Evolutionary conservation across 2,329 filamentous ascomycete species (phyloP).

Genomic region (Alternaria hordeiaustralica): DNA sequence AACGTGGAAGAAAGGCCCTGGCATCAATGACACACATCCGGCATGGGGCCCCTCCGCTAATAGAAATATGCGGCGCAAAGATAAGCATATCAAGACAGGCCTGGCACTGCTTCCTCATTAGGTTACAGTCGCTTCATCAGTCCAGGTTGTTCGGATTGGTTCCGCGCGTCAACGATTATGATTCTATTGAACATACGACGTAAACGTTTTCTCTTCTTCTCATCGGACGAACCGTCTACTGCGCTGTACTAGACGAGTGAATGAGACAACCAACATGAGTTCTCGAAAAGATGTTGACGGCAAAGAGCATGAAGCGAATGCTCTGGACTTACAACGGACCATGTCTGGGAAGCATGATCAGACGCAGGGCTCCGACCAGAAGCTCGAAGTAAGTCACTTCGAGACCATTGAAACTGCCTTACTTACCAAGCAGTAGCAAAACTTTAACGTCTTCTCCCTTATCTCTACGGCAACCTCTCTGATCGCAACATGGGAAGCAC

Average conservation of each 20-base stretch:
- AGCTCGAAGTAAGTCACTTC: neutral
- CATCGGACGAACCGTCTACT: neutral
- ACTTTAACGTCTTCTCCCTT: conserved; percentile 4
- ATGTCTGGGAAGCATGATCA: neutral
- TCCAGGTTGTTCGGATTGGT: neutral
- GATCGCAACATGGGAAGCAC: conserved; percentile 14
- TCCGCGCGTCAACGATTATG: neutral
- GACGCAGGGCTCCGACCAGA: neutral
- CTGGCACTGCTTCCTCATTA: neutral
- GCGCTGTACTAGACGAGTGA: neutral
- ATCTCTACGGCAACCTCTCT: conserved; percentile 6
- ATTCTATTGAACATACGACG: neutral
- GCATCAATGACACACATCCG: neutral
- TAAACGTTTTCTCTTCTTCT: neutral
- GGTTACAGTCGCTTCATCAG: neutral
- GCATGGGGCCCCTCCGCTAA: neutral
- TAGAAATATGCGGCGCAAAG: neutral
- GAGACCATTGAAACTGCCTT: neutral
- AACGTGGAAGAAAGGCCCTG: neutral
- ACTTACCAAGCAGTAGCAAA: neutral
- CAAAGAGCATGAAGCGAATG: neutral
- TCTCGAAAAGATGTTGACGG: neutral
- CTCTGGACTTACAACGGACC: neutral
- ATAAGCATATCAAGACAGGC: neutral
- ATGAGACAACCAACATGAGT: neutral